A percentile compares a stretch with the other conserved stretches of the same genome.
Conservation (phyloP, 805 yeast species). For the Candida verbasci region DNA sequence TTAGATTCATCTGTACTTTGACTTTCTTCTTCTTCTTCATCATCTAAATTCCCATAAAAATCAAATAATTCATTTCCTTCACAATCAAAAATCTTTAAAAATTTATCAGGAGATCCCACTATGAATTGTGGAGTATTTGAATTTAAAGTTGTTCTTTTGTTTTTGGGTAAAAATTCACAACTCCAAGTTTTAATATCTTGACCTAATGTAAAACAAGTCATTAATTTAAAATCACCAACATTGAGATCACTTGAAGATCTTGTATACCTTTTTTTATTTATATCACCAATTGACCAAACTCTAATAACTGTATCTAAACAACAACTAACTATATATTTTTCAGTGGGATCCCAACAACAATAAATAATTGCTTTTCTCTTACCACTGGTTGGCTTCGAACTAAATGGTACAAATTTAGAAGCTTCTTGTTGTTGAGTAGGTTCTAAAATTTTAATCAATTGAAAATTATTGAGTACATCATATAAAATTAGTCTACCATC, state of each 20-base stretch:
- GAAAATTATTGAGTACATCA: constrained; percentile 48
- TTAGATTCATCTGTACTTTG: constrained; percentile 8
- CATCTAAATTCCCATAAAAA: constrained; percentile 30
- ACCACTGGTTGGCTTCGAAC: constrained; percentile 20
- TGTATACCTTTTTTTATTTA: constrained; percentile 15
- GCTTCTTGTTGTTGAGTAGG: constrained; percentile 24
- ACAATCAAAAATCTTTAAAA: constrained; percentile 34
- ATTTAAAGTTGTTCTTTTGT: constrained; percentile 19
- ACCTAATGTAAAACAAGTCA: constrained; percentile 37
- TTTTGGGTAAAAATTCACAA: constrained; percentile 65
- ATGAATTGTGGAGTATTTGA: constrained; percentile 45
- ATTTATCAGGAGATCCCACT: constrained; percentile 75
- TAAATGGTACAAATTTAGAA: constrained; percentile 20
- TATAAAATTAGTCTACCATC: constrained; percentile 64
- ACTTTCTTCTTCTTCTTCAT: constrained; percentile 13
- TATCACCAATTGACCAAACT: constrained; percentile 57
- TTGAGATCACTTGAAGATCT: neutral
- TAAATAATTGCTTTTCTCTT: constrained; percentile 48
- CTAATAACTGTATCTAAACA: constrained; percentile 67
- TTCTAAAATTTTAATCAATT: constrained; percentile 25
- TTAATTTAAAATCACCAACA: constrained; percentile 16
- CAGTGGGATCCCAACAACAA: constrained; percentile 74
- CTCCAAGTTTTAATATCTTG: constrained; percentile 37
- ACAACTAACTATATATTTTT: constrained; percentile 61
- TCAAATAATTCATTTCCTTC: constrained; percentile 40